A percentile compares a stretch with the other conserved stretches of the same genome.
Conservation (phyloP, 768 basidiomycete genomes). For the Tylopilus plumbeoviolaceoides region DNA sequence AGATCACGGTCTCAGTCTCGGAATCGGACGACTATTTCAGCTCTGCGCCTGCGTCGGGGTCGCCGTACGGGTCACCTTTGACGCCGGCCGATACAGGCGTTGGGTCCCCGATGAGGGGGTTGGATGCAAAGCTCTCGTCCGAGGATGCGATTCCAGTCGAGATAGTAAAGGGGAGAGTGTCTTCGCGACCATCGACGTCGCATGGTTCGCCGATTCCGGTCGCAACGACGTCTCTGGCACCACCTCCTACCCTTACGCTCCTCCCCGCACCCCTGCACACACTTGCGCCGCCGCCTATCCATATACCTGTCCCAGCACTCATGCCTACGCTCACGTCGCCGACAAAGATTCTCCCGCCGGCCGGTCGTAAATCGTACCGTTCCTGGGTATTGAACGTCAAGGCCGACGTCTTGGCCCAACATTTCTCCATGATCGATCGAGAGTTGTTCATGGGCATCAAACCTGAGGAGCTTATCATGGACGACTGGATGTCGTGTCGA, state of each 20-base stretch:
- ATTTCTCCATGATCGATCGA: constrained; percentile 85
- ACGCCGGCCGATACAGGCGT: constrained; percentile 13
- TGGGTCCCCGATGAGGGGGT: constrained; percentile 31
- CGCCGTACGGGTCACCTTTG: constrained; percentile 10
- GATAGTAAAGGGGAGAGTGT: constrained; percentile 57
- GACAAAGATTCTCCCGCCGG: constrained; percentile 34
- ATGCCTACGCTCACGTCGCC: constrained; percentile 23
- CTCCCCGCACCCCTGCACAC: too few species aligned
- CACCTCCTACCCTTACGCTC: not conserved
- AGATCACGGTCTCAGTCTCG: constrained; percentile 17
- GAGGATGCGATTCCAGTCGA: constrained; percentile 67
- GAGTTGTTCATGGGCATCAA: constrained; percentile 81
- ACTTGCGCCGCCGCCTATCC: too few species aligned
- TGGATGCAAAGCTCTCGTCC: constrained; percentile 45
- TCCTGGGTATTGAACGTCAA: constrained; percentile 69
- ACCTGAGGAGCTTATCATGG: constrained; percentile 83
- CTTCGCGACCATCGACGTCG: constrained; percentile 35
- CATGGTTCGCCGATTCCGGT: constrained; percentile 22
- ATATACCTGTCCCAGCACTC: not conserved
- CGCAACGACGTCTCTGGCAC: constrained; percentile 14
- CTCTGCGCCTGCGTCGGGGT: constrained; percentile 14
- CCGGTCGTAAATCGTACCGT: constrained; percentile 48
- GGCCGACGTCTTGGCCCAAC: constrained; percentile 62
- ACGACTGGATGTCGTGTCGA: constrained; percentile 61
- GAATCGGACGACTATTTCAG: constrained; percentile 25